phyloP scores from a whole-genome alignment of 2,329 filamentous ascomycete genomes.

The Xylaria sp. region DNA sequence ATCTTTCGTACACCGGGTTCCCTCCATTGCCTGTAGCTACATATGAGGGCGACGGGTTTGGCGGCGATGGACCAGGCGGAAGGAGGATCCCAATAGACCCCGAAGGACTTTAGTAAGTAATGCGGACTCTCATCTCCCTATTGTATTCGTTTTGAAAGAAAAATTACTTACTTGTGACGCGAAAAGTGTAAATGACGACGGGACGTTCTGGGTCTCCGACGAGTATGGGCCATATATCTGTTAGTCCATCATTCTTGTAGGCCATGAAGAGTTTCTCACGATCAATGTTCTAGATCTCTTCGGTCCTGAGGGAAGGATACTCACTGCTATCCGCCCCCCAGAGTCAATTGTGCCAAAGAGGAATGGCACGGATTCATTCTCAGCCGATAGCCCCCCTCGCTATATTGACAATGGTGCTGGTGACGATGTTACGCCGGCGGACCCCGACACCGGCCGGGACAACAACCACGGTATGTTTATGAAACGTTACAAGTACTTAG shows the following conservation, averaged over 20 bases:
- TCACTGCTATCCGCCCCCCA: constrained; percentile 71
- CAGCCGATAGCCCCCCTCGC: constrained; percentile 69
- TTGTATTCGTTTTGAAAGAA: neutral
- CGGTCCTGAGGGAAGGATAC: constrained; percentile 65
- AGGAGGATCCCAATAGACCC: constrained; percentile 69
- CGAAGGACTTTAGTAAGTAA: constrained; percentile 66
- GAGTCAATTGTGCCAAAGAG: constrained; percentile 71
- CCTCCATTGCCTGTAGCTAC: constrained; percentile 70
- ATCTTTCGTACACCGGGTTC: constrained; percentile 65
- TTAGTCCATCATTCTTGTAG: constrained; percentile 47
- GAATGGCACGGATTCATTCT: constrained; percentile 70
- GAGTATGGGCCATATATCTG: constrained; percentile 79
- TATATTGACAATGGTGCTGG: constrained; percentile 60
- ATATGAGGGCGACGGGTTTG: constrained; percentile 75
- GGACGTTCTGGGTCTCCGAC: constrained; percentile 74
- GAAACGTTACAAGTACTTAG: neutral
- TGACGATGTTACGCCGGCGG: constrained; percentile 58
- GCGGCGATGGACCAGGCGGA: constrained; percentile 67
- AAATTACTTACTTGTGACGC: neutral
- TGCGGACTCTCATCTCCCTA: neutral
- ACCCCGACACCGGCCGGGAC: constrained; percentile 69
- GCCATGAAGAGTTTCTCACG: constrained; percentile 18
- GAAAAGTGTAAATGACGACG: constrained; percentile 60
- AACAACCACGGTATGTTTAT: constrained; percentile 70
- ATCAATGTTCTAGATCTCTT: constrained; percentile 54